phyloP scores from a whole-genome alignment of 2,329 filamentous ascomycete species.

The Phialophora chinensis region DNA sequence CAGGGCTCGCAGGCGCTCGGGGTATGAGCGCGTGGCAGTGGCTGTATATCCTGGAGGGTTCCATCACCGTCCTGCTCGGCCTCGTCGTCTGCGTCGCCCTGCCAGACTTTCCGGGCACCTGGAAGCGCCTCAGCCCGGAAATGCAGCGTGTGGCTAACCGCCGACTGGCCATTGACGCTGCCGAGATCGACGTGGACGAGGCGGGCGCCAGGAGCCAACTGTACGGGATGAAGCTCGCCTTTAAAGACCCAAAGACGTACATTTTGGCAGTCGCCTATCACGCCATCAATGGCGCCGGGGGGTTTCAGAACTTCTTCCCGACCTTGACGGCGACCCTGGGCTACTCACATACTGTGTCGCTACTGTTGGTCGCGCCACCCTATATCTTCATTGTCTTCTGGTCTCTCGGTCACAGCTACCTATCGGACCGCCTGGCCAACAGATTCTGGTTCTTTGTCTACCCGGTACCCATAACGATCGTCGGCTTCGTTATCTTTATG shows the following conservation, averaged over 20 bases:
- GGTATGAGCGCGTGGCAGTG: conserved; percentile 7
- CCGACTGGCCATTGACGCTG: not conserved
- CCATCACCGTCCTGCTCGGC: conserved; percentile 52
- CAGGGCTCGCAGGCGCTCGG: conserved; percentile 4
- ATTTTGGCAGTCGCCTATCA: conserved; percentile 56
- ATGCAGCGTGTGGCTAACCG: not conserved
- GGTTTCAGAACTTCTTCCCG: conserved; percentile 65
- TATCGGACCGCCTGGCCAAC: conserved; percentile 54
- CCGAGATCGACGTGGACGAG: too few relatives aligned
- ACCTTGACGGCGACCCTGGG: conserved; percentile 56
- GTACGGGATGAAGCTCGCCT: conserved; percentile 57
- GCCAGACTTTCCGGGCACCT: conserved; percentile 49
- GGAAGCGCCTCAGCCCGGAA: not conserved
- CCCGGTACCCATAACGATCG: conserved; percentile 58
- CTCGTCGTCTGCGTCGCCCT: conserved; percentile 44
- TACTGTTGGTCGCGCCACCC: conserved; percentile 60
- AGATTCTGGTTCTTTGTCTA: conserved; percentile 51
- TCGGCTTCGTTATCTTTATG: conserved; percentile 62
- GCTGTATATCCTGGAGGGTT: conserved; percentile 64
- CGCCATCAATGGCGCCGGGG: conserved; percentile 56
- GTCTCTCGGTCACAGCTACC: conserved; percentile 55
- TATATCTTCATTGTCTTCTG: conserved; percentile 60
- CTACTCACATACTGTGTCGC: conserved; percentile 45
- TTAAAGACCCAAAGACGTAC: conserved; percentile 52
- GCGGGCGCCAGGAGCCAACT: too few relatives aligned